A percentile compares a stretch with the other conserved stretches of the same genome.
Conservation (phyloP, 2,329 filamentous ascomycete genomes). For the Mycogone perniciosa region DNA sequence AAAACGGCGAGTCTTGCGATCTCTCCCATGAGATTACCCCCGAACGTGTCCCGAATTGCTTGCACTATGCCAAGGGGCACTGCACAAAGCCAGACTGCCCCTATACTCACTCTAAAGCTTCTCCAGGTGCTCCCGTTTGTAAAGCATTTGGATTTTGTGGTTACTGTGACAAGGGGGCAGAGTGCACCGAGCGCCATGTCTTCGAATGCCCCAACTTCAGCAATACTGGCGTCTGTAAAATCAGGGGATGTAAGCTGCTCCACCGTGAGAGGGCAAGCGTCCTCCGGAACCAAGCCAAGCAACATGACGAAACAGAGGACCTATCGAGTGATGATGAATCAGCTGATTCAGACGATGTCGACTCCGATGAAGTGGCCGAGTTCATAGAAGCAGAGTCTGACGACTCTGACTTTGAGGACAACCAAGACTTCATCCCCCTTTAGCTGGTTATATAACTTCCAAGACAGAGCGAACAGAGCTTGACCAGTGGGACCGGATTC, state of each 20-base stretch:
- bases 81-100: slow-evolving; percentile 82
- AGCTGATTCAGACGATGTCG: slow-evolving; percentile 69
- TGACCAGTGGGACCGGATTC: neutral
- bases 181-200: slow-evolving; percentile 77
- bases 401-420: slow-evolving; percentile 49
- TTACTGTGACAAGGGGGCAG: slow-evolving; percentile 76
- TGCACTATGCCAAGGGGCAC: slow-evolving; percentile 84
- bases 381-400: slow-evolving; percentile 52
- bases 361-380: slow-evolving; percentile 68
- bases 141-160: slow-evolving; percentile 77
- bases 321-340: slow-evolving; percentile 71
- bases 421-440: slow-evolving; percentile 53
- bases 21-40: slow-evolving; percentile 81
- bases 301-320: slow-evolving; percentile 56
- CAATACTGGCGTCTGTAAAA: slow-evolving; percentile 79
- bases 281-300: slow-evolving; percentile 59
- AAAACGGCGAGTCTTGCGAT: slow-evolving; percentile 73
- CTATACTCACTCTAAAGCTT: slow-evolving; percentile 78
- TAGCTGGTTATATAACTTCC: slow-evolving; percentile 14
- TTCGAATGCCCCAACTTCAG: slow-evolving; percentile 93
- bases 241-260: slow-evolving; percentile 73
- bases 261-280: slow-evolving; percentile 84
- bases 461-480: neutral
- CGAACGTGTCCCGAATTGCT: slow-evolving; percentile 78
- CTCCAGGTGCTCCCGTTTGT: slow-evolving; percentile 73